A percentile compares a stretch with the other conserved stretches of the same genome.
Conservation (phyloP, 169 alveolate genomes). For the Miamiensis avidus region DNA sequence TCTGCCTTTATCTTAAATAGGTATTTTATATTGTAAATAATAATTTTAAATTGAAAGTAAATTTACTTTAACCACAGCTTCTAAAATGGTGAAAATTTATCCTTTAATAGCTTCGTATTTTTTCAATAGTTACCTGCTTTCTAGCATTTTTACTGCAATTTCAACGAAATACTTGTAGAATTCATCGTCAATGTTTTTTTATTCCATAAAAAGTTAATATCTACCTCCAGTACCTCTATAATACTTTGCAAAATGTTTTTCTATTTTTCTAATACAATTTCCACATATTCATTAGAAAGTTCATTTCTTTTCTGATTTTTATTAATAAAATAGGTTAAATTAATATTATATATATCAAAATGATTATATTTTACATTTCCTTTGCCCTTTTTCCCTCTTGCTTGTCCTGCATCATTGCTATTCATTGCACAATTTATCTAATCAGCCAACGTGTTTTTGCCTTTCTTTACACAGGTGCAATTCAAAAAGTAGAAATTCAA, state of each 20-base stretch:
- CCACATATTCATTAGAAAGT: constrained; percentile 10
- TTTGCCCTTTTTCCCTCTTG: neutral
- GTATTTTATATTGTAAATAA: constrained; percentile 7
- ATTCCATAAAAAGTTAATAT: constrained; percentile 57
- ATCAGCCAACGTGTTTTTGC: neutral
- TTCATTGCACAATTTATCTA: neutral
- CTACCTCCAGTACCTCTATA: constrained; percentile 20
- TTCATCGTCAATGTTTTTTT: constrained; percentile 67
- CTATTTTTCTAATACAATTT: constrained; percentile 10
- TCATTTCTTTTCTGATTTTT: constrained; percentile 9
- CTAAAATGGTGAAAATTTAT: constrained; percentile 49
- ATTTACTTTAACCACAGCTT: constrained; percentile 47
- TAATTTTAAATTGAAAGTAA: constrained; percentile 44
- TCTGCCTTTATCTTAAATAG: constrained; percentile 27
- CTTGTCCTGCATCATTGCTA: neutral
- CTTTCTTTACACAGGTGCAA: constrained; percentile 14
- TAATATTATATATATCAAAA: too few relatives aligned
- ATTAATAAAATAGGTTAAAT: neutral
- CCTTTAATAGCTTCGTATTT: constrained; percentile 45
- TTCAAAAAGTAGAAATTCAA: constrained; percentile 16
- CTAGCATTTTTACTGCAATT: constrained; percentile 65
- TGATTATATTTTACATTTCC: neutral
- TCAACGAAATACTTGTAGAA: constrained; percentile 52
- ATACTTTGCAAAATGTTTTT: constrained; percentile 7
- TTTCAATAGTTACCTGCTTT: constrained; percentile 62